Conservation (phyloP, 2,329 filamentous ascomycete species). For the Aurifilum marmelostoma region DNA sequence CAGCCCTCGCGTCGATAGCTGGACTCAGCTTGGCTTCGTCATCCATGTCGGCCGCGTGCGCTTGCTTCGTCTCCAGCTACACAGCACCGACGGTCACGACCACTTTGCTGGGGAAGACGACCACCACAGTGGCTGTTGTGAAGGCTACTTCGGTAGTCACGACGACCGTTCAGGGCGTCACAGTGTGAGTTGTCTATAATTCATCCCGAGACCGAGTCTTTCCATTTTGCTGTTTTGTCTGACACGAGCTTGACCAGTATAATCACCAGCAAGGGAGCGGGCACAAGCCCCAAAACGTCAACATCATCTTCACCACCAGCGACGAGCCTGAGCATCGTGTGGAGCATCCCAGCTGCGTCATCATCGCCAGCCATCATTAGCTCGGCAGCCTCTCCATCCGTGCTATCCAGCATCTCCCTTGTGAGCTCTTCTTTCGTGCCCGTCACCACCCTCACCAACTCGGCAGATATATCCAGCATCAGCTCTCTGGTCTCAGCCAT, state of each 20-base stretch:
- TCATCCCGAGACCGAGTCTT: too few relatives aligned
- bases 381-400: background rate
- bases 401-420: slow-evolving; percentile 12
- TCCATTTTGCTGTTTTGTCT: background rate
- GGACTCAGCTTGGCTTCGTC: background rate
- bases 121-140: slow-evolving; percentile 14
- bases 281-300: background rate
- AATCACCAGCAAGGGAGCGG: background rate
- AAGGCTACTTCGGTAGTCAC: slow-evolving; percentile 14
- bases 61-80: slow-evolving; percentile 15
- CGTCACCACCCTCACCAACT: slow-evolving; percentile 18
- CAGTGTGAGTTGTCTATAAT: slow-evolving; percentile 14
- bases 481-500: slow-evolving; percentile 7
- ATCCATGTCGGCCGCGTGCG: slow-evolving; percentile 9
- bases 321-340: slow-evolving; percentile 6
- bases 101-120: background rate
- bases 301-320: background rate
- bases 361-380: background rate
- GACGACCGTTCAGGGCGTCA: slow-evolving; percentile 5
- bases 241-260: slow-evolving; percentile 6
- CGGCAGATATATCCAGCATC: slow-evolving; percentile 14
- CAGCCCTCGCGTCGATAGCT: slow-evolving; percentile 4
- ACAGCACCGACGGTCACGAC: slow-evolving; percentile 12
- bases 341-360: background rate
- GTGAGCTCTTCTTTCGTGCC: slow-evolving; percentile 24